Base-by-base conservation (phyloP, 495 filamentous ascomycete genomes). In the Trichoderma orchidacearum region DNA sequence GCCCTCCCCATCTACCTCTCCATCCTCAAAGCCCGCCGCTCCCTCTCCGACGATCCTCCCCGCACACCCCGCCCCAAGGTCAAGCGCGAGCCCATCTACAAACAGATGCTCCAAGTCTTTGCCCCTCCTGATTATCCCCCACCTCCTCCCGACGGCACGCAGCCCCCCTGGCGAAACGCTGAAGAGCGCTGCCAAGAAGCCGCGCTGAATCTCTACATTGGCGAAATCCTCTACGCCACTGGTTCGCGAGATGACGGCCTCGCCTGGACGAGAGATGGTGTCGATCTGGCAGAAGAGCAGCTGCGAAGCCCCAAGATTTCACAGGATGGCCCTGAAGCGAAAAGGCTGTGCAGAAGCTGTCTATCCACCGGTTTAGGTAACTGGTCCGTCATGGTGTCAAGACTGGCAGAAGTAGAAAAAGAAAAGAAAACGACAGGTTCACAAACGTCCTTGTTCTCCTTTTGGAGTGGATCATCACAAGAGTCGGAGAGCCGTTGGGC, bases 1-100 rank as follows among this genome's bases (percentile, higher is more conserved):
- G 88, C 92, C 12, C 76, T 98, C 2, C 86, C 90, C n/a, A 86
- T 95, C 45, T 84, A 92, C 62, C 80, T 93, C 51, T 93, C 89
- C 12, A 74, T 95, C 38, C 77, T 98, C 6, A 83, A 88, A 59
- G 86, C 88, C 7, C 79, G 89, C 25, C 67, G 70, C 23, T 70
- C 64, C 25, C 70, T 80, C 1, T 68, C 74, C 9, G 59, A 57
- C 35, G 9, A 36, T 41, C 48, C 51, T 35, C 30, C 15, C 28
- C 58, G 54, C n/a, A 48, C 60, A 35, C 59, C 35, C 23, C 12
- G 11, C 7, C 53, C 51, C 35, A 62, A 25, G 29, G 31, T n/a
- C 59, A 61, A 53, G 57, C 52, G 45, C 25, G 61, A 36, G 58
- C 57, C 30, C 38, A 54, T 25, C 55, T 68, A 13, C 5, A 36